These are phyloP conservation scores for Phlebiopsis flavidoalba DNA, from an alignment of 768 basidiomycete species.

Conservation along the genomic window DNA sequence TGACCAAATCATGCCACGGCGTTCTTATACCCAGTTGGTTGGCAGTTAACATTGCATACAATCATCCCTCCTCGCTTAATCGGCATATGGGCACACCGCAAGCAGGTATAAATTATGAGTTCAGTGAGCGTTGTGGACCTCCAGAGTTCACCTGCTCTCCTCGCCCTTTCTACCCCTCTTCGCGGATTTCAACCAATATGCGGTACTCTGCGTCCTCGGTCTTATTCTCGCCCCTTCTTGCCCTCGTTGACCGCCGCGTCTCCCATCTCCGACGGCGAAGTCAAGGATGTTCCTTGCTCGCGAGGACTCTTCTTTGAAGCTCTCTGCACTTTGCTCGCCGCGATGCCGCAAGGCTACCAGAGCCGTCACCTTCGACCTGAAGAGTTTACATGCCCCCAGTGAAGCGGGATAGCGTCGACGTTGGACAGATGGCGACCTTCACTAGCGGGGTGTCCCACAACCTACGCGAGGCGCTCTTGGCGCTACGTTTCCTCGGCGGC, in stretches of 20 bases:
- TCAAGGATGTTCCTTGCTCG: neutral
- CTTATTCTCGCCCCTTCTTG: neutral
- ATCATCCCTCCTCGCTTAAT: neutral
- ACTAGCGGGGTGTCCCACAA: slow-evolving; percentile 14
- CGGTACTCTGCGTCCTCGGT: neutral
- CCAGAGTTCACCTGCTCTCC: neutral
- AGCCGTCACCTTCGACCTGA: slow-evolving; percentile 19
- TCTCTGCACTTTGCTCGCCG: slow-evolving; percentile 12
- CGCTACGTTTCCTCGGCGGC: slow-evolving; percentile 15
- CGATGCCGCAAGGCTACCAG: slow-evolving; percentile 10
- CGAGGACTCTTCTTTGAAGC: neutral
- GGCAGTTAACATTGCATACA: neutral
- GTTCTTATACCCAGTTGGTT: neutral
- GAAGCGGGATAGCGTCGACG: slow-evolving; percentile 20
- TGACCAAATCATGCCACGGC: neutral
- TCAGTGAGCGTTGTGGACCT: neutral
- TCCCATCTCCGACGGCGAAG: neutral
- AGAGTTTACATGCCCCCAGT: neutral
- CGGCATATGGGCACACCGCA: neutral
- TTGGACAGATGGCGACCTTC: slow-evolving; percentile 20
- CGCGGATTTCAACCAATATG: neutral
- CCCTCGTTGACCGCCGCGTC: neutral
- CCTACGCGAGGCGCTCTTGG: slow-evolving; percentile 18
- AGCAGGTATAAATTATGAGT: neutral
- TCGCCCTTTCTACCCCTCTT: neutral